phyloP scores from a whole-genome alignment of 495 filamentous ascomycete genomes.

The Trichocladium uniseriatum region DNA sequence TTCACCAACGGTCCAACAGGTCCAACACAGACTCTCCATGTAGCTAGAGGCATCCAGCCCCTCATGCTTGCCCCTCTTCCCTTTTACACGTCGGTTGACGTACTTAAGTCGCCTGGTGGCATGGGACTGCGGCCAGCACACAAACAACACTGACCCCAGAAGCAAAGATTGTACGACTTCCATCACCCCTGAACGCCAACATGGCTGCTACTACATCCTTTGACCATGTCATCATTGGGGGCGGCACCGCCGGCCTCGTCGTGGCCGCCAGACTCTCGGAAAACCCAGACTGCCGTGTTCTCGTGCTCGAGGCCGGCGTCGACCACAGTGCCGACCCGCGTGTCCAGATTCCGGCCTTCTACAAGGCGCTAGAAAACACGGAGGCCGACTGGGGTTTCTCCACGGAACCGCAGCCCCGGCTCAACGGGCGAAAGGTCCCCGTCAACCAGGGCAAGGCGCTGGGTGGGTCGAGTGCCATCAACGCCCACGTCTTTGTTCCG shows the following conservation, averaged over 20 bases:
- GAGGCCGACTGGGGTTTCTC: conserved; percentile 18
- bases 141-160: too few relatives aligned
- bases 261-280: conserved; percentile 41
- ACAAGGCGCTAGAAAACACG: conserved; percentile 19
- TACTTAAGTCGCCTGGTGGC: too few relatives aligned
- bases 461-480: conserved; percentile 17
- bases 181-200: too few relatives aligned
- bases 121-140: too few relatives aligned
- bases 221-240: conserved; percentile 23
- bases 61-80: too few relatives aligned
- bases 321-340: conserved; percentile 11
- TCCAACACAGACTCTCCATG: too few relatives aligned
- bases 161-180: too few relatives aligned
- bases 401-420: conserved; percentile 15
- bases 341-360: conserved; percentile 18
- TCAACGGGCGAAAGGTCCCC: conserved; percentile 35
- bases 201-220: too few relatives aligned
- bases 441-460: conserved; percentile 29
- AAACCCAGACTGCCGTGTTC: conserved; percentile 27
- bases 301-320: conserved; percentile 39
- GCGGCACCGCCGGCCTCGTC: conserved; percentile 41
- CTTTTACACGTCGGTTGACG: too few relatives aligned
- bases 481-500: conserved; percentile 12
- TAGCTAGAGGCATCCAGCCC: too few relatives aligned
- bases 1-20: too few relatives aligned